Conservation (phyloP, 176 grass and related monocot genomes). For the Pontederia crassipes region DNA sequence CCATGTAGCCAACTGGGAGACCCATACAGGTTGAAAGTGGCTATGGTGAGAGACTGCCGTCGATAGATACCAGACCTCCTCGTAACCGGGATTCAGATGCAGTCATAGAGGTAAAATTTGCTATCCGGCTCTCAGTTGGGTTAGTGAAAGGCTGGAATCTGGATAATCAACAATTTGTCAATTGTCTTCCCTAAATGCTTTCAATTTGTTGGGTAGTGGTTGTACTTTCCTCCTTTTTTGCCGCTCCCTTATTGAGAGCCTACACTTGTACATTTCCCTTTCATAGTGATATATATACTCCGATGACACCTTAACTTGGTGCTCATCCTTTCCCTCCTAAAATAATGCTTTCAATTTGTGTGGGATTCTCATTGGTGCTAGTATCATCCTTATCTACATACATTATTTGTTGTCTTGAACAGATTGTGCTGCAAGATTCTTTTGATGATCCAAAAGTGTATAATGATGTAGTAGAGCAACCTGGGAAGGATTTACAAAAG, state of each 20-base stretch:
- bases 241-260: no score
- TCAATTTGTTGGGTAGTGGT: no score
- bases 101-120: conserved; percentile 77
- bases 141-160: no score
- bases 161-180: no score
- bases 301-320: no score
- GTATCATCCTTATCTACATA: neutral
- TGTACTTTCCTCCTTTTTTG: no score
- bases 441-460: conserved; percentile 42
- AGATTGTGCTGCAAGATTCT: conserved; percentile 61
- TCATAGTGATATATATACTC: no score
- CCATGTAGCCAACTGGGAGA: conserved; percentile 76
- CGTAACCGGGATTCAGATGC: conserved; percentile 78
- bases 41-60: conserved; percentile 61
- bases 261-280: no score
- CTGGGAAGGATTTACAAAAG: conserved; percentile 51
- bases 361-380: no score
- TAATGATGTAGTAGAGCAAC: conserved; percentile 39
- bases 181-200: no score
- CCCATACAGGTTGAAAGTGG: conserved; percentile 89
- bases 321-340: no score
- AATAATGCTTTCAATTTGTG: no score
- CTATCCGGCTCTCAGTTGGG: neutral
- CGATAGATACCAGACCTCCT: conserved; percentile 63
- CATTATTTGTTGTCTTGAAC: neutral